Percentiles rank a stretch among this genome's conserved stretches.
Evolutionary conservation across 371 early-diverging fungal species (phyloP).

Genomic region (Phascolomyces articulosus): DNA sequence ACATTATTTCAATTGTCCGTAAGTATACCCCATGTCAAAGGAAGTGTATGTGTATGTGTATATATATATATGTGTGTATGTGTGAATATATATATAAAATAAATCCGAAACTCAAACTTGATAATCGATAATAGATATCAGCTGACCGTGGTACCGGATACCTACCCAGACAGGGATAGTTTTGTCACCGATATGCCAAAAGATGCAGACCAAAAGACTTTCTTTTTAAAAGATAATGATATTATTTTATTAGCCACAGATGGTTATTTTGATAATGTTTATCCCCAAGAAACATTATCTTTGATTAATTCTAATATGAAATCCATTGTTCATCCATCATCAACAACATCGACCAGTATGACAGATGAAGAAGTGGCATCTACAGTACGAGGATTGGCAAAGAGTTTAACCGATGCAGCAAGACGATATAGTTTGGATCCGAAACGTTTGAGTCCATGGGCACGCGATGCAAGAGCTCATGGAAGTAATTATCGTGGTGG

Average conservation of each 20-base stretch:
- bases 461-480: constrained; percentile 47
- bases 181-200: constrained; percentile 67
- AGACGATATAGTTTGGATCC: constrained; percentile 58
- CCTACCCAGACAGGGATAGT: constrained; percentile 55
- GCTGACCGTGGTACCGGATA: constrained; percentile 64
- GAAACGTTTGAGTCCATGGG: constrained; percentile 57
- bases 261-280: constrained; percentile 76
- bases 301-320: constrained; percentile 51
- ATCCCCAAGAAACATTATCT: constrained; percentile 60
- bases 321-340: constrained; percentile 21
- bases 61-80: too few relatives aligned
- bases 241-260: constrained; percentile 72
- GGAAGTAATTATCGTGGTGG: constrained; percentile 53
- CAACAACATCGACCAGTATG: neutral
- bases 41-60: neutral
- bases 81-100: neutral
- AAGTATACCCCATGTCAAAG: constrained; percentile 14
- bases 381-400: constrained; percentile 55
- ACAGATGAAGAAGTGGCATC: constrained; percentile 44
- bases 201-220: constrained; percentile 61
- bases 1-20: constrained; percentile 77
- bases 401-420: constrained; percentile 59
- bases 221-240: constrained; percentile 69
- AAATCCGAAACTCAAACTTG: neutral
- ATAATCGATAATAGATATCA: constrained; percentile 51